Base-by-base conservation (phyloP, 1,139 yeast species). In the Kurtzmaniella quercitrusa region DNA sequence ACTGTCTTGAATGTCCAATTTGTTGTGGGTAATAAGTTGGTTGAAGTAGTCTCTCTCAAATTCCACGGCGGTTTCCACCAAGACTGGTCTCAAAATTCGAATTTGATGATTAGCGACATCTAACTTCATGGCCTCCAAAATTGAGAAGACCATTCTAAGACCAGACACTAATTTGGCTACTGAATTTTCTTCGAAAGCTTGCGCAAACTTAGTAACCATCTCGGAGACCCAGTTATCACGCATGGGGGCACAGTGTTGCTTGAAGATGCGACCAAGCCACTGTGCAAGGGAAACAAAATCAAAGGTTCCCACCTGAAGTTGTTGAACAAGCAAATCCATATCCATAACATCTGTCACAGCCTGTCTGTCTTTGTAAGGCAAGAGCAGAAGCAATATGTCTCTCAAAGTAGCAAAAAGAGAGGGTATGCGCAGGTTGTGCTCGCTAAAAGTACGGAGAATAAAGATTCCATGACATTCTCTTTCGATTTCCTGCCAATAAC, bases 41-140 rank as follows among this genome's bases (percentile, higher is more conserved):
- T 75, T 76, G 62, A 88, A 88, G 63, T 88, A 88, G 60, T 87
- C 95, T 53, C 82, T 84, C 65, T 91, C 98, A 57, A 91, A 88
- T 51, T 87, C 93, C n/a, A 87, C 84, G 1, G 96, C 95, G 23
- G 95, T 86, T 54, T 88, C 93, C 47, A 89, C 80, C 40, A 91
- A 71, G 12, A 87, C 84, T 2, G 96, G 95, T 54, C 96, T 76
- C 45, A 89, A 69, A 21, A 88, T 80, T 53, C 96, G 75, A 45
- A 91, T 88, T 63, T 89, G 97, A 61, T 91, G 96, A 63, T 91
- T 91, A 16, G 97, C 96, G 43, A 89, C 95, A 57, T 91, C 97
- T 51, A 91, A 72, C 61, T 91, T 91, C 96, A 91, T 89, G n/a
- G 95, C 94, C 61, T 89, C 97, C 51, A 91, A 69, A 46, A 91